Evolutionary conservation across 2,329 filamentous ascomycete genomes (phyloP).

Genomic region (Huntiella omanensis): DNA sequence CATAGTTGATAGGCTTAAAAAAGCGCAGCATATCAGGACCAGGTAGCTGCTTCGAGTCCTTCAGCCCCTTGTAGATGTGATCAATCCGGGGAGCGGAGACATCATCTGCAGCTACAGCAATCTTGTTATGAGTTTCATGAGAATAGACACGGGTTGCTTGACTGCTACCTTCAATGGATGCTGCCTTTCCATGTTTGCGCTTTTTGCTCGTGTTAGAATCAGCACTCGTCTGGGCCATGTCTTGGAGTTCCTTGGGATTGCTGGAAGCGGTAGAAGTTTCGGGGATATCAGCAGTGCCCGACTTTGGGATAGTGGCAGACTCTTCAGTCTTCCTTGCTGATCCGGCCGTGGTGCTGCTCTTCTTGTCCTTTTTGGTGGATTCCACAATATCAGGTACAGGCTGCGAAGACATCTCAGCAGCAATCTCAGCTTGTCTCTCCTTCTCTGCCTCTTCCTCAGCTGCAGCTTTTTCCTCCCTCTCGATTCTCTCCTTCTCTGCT

Average conservation of each 20-base stretch:
- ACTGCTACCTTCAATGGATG: constrained; percentile 1
- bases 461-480: background rate
- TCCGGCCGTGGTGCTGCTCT: no score
- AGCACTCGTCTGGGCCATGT: background rate
- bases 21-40: background rate
- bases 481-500: background rate
- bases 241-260: background rate
- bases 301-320: no score
- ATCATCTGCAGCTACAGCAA: constrained; percentile 1
- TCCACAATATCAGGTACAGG: background rate
- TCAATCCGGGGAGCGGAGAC: background rate
- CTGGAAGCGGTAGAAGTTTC: background rate
- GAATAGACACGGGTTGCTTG: background rate
- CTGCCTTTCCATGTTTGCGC: constrained; percentile 17
- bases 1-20: background rate
- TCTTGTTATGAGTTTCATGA: constrained; percentile 1
- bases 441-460: background rate
- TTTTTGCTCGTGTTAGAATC: background rate
- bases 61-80: background rate
- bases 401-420: background rate
- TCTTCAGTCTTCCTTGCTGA: no score
- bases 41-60: background rate
- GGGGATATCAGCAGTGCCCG: no score
- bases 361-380: background rate
- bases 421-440: background rate